Evolutionary conservation across 1,139 yeast genomes (phyloP).

Genomic region (Pneumocystis canis): DNA sequence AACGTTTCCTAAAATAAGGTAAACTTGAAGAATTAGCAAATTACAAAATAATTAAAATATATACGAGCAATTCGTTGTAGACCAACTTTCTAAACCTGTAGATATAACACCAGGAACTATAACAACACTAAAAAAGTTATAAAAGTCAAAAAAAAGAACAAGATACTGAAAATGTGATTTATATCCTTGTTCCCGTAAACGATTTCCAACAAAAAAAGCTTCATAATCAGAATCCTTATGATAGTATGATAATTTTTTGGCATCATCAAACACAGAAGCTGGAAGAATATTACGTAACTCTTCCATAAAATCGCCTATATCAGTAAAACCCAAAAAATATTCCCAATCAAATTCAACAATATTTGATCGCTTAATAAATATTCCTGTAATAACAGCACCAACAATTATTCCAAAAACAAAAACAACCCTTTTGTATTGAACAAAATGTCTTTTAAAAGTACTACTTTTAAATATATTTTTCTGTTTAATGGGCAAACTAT

Average conservation of each 20-base stretch:
- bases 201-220: slow-evolving; percentile 2
- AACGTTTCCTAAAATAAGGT: slow-evolving; percentile 70
- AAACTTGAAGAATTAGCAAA: slow-evolving; percentile 22
- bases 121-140: not conserved
- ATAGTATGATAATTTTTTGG: not conserved
- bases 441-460: not conserved
- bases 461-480: not conserved
- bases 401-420: not conserved
- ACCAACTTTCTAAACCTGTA: slow-evolving; percentile 92
- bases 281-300: not conserved
- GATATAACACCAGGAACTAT: slow-evolving; percentile 81
- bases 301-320: not conserved
- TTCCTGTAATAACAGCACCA: not conserved
- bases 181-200: slow-evolving; percentile 2
- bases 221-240: not conserved
- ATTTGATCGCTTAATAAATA: not conserved
- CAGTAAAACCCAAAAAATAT: not conserved
- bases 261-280: not conserved
- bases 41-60: not conserved
- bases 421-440: not conserved
- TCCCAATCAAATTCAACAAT: slow-evolving; percentile 1
- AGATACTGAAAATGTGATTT: slow-evolving; percentile 7
- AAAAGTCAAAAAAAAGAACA: slow-evolving; percentile 5
- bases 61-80: slow-evolving; percentile 60
- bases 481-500: not conserved